Base-by-base conservation (phyloP, 805 yeast genomes). In the Starmerella kuoi region DNA sequence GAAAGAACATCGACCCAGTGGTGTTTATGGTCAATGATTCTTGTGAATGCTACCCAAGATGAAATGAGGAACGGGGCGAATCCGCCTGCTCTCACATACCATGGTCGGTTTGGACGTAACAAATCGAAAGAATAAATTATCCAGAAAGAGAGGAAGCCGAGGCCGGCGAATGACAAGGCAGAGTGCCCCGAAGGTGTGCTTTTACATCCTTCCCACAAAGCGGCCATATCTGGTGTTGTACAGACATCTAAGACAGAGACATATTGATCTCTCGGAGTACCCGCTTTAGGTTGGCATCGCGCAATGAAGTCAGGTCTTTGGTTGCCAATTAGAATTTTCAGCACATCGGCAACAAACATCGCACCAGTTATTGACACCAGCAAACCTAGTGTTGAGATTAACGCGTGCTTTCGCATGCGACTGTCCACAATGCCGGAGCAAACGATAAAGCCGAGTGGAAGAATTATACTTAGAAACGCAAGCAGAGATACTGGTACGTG, bases 11-110 rank as follows among this genome's bases (percentile, higher is more conserved):
- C 98, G 15, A 82, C 66, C 56, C 83, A 85, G 61, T 88, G 97
- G 57, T 88, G 98, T 58, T 96, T 71, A 62, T 87, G 87, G 61
- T 88, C 98, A 54, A 81, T 79, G 1, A 95, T 83, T 54, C 98
- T 72, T 31, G 91, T 76, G 35, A 83, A 61, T 0, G 96, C 97
- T 51, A 88, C 77, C 49, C 78, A 68, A 1, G 72, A 55, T 0
- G 97, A 95, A 5, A 80, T 69, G 4, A 84, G 52, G 1, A 57
- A 20, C n/a, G 68, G 68, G 9, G 53, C 37, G 43, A 48, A 37
- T 17, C 42, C 44, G 12, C 18, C 31, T n/a, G 34, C 30, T 25
- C 32, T 35, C 17, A 27, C 23, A 22, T 30, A 41, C 20, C 38
- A 19, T 8, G 47, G 41, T 12, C 35, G 20, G 22, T 25, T 28